Evolutionary conservation across 202 grass and related monocot species (phyloP).

Genomic region (Cymbopogon flexuosus): DNA sequence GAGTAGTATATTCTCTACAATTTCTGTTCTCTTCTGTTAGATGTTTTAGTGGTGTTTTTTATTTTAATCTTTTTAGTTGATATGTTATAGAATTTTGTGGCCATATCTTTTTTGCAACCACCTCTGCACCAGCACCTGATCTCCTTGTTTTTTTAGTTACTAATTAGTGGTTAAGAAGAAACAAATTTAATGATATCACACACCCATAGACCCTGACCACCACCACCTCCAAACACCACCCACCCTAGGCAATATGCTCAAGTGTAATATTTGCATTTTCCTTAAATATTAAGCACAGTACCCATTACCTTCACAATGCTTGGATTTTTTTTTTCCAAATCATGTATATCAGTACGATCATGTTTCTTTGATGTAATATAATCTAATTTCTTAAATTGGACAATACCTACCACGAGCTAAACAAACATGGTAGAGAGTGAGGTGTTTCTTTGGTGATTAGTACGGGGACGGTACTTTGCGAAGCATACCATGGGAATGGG

Average conservation of each 20-base stretch:
- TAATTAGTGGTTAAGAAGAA: neutral
- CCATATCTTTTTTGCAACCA: neutral
- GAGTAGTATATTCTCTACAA: neutral
- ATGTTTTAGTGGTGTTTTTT: neutral
- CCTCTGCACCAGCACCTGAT: neutral
- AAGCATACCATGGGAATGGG: neutral
- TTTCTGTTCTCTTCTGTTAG: neutral
- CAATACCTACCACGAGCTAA: neutral
- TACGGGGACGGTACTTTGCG: neutral
- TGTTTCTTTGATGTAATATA: conserved; percentile 1
- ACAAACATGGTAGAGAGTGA: conserved; percentile 23
- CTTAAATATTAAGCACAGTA: conserved; percentile 27
- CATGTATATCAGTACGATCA: neutral
- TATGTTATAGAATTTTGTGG: neutral
- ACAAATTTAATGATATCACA: neutral
- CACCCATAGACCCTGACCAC: neutral
- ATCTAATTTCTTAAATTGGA: conserved; percentile 20
- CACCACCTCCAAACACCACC: neutral
- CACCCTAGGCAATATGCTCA: neutral
- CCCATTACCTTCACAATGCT: conserved; percentile 1
- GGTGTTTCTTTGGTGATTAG: neutral
- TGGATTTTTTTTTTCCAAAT: neutral
- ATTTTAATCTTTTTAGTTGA: neutral
- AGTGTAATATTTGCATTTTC: neutral
- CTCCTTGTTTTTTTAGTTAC: neutral